These are phyloP conservation scores for Stereum hirsutum DNA, from an alignment of 1,284 basidiomycete species.

Conservation along the genomic window DNA sequence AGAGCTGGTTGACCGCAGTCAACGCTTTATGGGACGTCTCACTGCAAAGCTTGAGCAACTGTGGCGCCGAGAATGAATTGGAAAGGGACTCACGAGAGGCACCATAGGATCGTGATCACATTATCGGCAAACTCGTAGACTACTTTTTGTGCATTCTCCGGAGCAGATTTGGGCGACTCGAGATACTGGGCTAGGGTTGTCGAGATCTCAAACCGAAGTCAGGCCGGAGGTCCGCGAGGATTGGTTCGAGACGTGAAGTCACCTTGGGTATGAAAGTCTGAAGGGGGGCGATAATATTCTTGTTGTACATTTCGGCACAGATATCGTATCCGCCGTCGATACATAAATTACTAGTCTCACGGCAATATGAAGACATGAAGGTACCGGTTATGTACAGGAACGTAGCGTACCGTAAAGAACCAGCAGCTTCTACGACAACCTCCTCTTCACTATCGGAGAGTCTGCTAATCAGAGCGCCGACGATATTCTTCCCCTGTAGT, in stretches of 20 bases:
- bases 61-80: conserved; percentile 6
- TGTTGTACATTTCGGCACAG: conserved; percentile 95
- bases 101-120: conserved; percentile 87
- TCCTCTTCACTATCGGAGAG: conserved; percentile 82
- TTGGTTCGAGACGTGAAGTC: conserved; percentile 4
- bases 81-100: conserved; percentile 66
- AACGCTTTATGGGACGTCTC: conserved; percentile 90
- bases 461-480: conserved; percentile 77
- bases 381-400: not conserved
- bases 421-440: conserved; percentile 79
- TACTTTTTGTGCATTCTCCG: conserved; percentile 64
- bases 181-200: conserved; percentile 62
- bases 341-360: conserved; percentile 67
- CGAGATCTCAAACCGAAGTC: conserved; percentile 53
- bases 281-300: conserved; percentile 76
- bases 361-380: not conserved
- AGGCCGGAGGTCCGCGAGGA: not conserved
- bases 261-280: conserved; percentile 72
- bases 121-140: conserved; percentile 87
- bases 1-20: conserved; percentile 74
- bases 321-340: conserved; percentile 92
- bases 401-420: conserved; percentile 61
- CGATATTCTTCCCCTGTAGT: conserved; percentile 85
- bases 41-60: conserved; percentile 36
- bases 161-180: conserved; percentile 43